Conservation (phyloP, 2,329 filamentous ascomycete genomes). For the Monosporascus ibericus region DNA sequence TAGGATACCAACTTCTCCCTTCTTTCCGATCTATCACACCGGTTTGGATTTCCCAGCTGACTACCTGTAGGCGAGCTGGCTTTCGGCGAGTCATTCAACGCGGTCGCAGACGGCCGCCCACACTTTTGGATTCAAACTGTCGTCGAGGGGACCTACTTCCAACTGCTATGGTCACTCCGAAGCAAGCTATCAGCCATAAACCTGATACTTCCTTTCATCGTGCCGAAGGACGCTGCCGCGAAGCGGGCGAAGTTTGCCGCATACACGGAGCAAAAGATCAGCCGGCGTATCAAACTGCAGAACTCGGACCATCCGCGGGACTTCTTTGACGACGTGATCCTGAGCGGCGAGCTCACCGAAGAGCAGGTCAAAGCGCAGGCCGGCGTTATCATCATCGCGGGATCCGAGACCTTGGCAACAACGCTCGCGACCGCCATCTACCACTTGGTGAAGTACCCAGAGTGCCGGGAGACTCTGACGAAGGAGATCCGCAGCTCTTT, state of each 20-base stretch:
- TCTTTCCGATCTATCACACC: slow-evolving; percentile 59
- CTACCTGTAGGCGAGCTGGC: slow-evolving; percentile 16
- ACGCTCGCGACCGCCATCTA: slow-evolving; percentile 30
- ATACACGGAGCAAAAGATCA: slow-evolving; percentile 14
- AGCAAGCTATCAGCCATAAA: slow-evolving; percentile 11
- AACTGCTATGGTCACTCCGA: slow-evolving; percentile 12
- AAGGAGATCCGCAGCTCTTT: slow-evolving; percentile 30
- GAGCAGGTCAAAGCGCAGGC: slow-evolving; percentile 16
- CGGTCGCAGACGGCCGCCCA: slow-evolving; percentile 13
- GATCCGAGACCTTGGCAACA: slow-evolving; percentile 36
- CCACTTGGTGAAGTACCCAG: slow-evolving; percentile 28
- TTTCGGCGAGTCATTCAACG: slow-evolving; percentile 20
- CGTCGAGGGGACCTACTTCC: slow-evolving; percentile 15
- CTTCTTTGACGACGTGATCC: slow-evolving; percentile 14
- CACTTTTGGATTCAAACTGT: slow-evolving; percentile 22
- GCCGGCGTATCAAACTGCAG: slow-evolving; percentile 12
- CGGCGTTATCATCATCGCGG: slow-evolving; percentile 28
- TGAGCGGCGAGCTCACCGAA: slow-evolving; percentile 8
- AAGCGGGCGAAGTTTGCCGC: slow-evolving; percentile 15
- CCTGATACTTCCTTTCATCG: slow-evolving; percentile 11
- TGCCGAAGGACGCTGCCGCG: slow-evolving; percentile 11
- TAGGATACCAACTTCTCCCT: slow-evolving; percentile 9
- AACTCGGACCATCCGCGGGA: slow-evolving; percentile 7
- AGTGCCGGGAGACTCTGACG: slow-evolving; percentile 25
- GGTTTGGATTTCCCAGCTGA: not conserved